phyloP scores from a whole-genome alignment of 352 stramenopile genomes.

The Stramenopiles sp. region DNA sequence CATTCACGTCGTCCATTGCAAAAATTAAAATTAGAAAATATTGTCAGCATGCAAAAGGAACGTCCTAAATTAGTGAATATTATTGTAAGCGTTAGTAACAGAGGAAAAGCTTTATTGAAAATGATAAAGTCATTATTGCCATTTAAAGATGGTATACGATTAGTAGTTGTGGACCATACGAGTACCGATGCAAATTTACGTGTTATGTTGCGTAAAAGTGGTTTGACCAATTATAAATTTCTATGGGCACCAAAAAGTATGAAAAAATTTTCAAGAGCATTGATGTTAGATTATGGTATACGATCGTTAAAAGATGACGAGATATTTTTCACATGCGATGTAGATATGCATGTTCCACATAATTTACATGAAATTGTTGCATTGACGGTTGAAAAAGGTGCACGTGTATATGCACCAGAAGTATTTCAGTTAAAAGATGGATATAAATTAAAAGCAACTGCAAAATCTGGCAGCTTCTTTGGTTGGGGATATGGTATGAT shows the following conservation, averaged over 20 bases:
- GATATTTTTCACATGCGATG: slow-evolving; percentile 3
- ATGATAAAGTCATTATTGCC: not conserved
- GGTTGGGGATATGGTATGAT: not conserved
- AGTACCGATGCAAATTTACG: not conserved
- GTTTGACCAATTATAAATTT: not conserved
- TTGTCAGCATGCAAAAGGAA: not conserved
- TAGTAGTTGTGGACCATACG: not conserved
- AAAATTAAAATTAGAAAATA: not conserved
- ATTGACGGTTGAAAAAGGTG: not conserved
- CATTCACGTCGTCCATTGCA: not conserved
- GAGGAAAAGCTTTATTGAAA: not conserved
- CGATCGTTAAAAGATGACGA: not conserved
- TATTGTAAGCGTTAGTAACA: not conserved
- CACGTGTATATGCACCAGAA: not conserved
- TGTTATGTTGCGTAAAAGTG: not conserved
- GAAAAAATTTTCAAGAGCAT: slow-evolving; percentile 1
- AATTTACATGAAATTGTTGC: not conserved
- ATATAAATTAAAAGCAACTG: not conserved
- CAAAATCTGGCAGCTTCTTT: not conserved
- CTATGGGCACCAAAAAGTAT: not conserved
- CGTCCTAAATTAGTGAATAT: not conserved
- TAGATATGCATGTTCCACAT: not conserved
- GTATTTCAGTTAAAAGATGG: not conserved
- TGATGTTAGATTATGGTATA: not conserved
- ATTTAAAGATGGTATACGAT: not conserved